Conservation (phyloP, 1,284 basidiomycete species). For the Ceratorhiza oryzae-sativae region DNA sequence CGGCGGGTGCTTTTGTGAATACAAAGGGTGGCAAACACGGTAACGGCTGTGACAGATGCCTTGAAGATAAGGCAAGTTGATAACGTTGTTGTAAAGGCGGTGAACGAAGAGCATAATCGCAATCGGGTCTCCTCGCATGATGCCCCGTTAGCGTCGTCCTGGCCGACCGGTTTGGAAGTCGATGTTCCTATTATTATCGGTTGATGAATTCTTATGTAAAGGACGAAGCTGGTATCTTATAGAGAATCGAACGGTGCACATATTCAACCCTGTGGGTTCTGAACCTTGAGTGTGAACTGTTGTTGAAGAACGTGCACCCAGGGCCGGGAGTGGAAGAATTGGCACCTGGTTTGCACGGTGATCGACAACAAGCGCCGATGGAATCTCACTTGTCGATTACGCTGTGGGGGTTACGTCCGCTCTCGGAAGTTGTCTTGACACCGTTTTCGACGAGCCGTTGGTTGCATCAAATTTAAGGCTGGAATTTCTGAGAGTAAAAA, state of each 20-base stretch:
- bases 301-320: constrained; percentile 61
- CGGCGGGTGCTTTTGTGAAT: background rate
- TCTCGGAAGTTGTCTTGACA: constrained; percentile 60
- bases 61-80: too few species aligned
- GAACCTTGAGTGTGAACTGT: constrained; percentile 65
- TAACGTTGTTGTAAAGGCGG: too few species aligned
- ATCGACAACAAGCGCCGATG: background rate
- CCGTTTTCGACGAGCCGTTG: constrained; percentile 62
- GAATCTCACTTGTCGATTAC: constrained; percentile 76
- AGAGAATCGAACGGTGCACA: constrained; percentile 71
- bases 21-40: background rate
- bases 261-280: constrained; percentile 66
- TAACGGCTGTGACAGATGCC: too few species aligned
- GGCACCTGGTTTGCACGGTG: too few species aligned
- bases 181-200: background rate
- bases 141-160: too few species aligned
- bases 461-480: too few species aligned
- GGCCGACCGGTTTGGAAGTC: too few species aligned
- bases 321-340: constrained; percentile 62
- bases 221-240: constrained; percentile 55
- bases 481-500: background rate
- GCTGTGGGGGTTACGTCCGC: constrained; percentile 75
- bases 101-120: too few species aligned
- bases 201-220: background rate
- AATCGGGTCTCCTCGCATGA: too few species aligned